These are phyloP conservation scores for Sugiyamaella smithiae DNA, from an alignment of 805 yeast genomes.

Conservation along the genomic window DNA sequence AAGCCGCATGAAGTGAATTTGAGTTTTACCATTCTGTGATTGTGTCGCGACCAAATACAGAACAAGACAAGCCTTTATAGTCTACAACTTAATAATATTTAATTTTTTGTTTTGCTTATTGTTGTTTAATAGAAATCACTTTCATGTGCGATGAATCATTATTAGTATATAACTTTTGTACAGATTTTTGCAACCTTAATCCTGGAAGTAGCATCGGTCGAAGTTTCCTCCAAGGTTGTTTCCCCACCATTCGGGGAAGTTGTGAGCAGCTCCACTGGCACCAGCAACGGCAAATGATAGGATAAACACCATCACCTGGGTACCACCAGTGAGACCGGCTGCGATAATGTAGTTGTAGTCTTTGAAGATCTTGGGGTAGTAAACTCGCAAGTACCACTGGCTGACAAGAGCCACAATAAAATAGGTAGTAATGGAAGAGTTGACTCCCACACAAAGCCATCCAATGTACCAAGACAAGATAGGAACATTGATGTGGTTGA, in stretches of 20 bases:
- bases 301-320: conserved; percentile 36
- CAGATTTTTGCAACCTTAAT: too few relatives aligned
- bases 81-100: too few relatives aligned
- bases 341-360: conserved; percentile 50
- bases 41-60: too few relatives aligned
- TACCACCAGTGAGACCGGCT: conserved; percentile 50
- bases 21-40: too few relatives aligned
- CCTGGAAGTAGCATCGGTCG: conserved; percentile 18
- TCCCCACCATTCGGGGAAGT: conserved; percentile 39
- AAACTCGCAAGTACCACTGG: conserved; percentile 44
- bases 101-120: too few relatives aligned
- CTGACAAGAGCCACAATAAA: conserved; percentile 41
- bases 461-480: conserved; percentile 36
- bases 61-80: too few relatives aligned
- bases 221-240: conserved; percentile 18
- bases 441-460: conserved; percentile 35
- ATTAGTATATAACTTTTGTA: too few relatives aligned
- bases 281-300: conserved; percentile 36
- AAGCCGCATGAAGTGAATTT: too few relatives aligned
- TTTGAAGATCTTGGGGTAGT: conserved; percentile 50
- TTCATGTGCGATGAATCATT: too few relatives aligned
- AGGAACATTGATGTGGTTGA: conserved; percentile 29
- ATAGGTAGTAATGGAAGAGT: conserved; percentile 33
- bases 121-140: too few relatives aligned
- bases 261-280: conserved; percentile 32